These are phyloP conservation scores for Penicillium italicum DNA, from an alignment of 2,329 filamentous ascomycete species.

Conservation along the genomic window DNA sequence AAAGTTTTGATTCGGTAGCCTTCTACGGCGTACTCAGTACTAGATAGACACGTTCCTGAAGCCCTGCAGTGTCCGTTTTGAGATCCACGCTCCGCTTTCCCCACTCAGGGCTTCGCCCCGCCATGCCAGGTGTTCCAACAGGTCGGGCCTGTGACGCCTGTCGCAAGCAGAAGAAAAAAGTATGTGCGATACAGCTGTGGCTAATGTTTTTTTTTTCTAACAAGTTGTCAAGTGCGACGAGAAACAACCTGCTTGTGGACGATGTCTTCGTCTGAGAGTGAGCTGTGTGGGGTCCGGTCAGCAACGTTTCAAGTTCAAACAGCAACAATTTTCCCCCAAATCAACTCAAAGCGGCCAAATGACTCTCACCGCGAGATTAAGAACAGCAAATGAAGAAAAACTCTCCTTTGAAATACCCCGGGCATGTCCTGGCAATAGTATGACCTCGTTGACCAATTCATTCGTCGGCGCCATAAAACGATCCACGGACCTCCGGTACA, in stretches of 20 bases:
- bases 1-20: background rate
- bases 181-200: slow-evolving; percentile 18
- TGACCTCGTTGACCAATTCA: slow-evolving; percentile 31
- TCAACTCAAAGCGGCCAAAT: background rate
- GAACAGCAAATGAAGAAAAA: background rate
- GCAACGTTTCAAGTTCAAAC: slow-evolving; percentile 51
- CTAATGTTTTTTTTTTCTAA: background rate
- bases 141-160: slow-evolving; percentile 52
- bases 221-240: slow-evolving; percentile 47
- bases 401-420: background rate
- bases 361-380: background rate
- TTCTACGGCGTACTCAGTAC: too few species aligned
- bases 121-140: slow-evolving; percentile 53
- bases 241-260: slow-evolving; percentile 42
- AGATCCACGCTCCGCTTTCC: slow-evolving; percentile 2
- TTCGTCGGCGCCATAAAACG: slow-evolving; percentile 35
- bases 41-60: background rate
- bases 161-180: slow-evolving; percentile 55
- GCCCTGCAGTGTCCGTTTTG: background rate
- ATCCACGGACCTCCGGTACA: slow-evolving; percentile 46
- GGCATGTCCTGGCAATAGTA: slow-evolving; percentile 31
- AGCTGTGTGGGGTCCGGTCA: slow-evolving; percentile 48
- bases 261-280: slow-evolving; percentile 47
- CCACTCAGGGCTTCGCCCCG: background rate
- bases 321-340: slow-evolving; percentile 24